Evolutionary conservation across 75 land plant species (phyloP), one percentile per base, ranked within the genome.

Genomic region (Pseudotsuga menziesii): DNA sequence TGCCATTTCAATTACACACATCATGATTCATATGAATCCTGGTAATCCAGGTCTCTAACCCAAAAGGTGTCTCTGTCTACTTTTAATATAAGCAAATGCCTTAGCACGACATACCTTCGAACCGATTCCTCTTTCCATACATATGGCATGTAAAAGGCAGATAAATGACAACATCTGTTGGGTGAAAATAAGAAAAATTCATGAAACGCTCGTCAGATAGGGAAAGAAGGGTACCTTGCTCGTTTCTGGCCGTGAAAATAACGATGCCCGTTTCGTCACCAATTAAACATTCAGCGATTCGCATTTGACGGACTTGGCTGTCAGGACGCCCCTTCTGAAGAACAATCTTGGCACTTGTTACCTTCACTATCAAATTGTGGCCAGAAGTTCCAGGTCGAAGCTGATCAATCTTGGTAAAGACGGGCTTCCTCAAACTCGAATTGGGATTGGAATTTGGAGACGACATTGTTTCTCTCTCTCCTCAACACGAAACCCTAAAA

Each of bases 341-440:
- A 11, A 90, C 93, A 78, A 91, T 80, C 83, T 92, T 92, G 11
- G 93, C 70, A 62, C 74, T 86, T 12, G 91, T 85, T 59, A 92
- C 93, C 80, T 90, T 92, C 13, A 92, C 87, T 4, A 85, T 82
- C 52, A 90, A 60, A 57, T 85, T 90, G 61, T 90, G 95, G 3
- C 95, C 95, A 52, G 80, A 71, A 1, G 95, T 92, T 0, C 87
- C 93, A 0, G 95, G 95, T 22, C 93, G 90, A 35, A 92, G 83
- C 82, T 90, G 91, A 57, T 92, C 93, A 61, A 92, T 89, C 86
- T 92, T 92, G 23, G 84, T 82, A 55, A 90, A 90, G 56, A 88
- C 91, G 3, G 94, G 93, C 80, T 90, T 88, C 85, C 92, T 83
- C 74, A 83, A 64, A 57, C 69, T 17, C 41, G 39, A 19, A 5